Base-by-base conservation (phyloP, 1,284 basidiomycete genomes). In the Cutaneotrichosporon cutaneum region DNA sequence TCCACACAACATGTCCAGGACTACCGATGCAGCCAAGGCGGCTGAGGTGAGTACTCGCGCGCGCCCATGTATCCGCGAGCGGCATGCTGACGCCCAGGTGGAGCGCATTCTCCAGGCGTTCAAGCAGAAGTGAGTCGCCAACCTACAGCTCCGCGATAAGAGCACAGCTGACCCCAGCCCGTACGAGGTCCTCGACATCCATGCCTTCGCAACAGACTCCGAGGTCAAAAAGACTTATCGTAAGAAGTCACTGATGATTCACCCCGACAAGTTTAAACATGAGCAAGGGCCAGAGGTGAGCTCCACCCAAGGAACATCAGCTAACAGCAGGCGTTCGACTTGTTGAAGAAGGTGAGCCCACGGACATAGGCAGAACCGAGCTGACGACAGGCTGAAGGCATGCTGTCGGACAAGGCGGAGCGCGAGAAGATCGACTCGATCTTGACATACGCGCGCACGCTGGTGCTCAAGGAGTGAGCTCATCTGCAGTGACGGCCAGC, bases 191-290 rank as follows among this genome's bases (percentile, higher is more conserved):
- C 80, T 85, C 45, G 83, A 83, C 61, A 74, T 84, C 18, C 77
- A 81, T 21, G 72, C 80, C 5, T 72, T 77, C 52, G 80, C 80
- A 5, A 78, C 81, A 32, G 82, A 82, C 50, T 72, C 79, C 54
- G 81, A 82, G 36, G 81, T 85, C 69, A 83, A 83, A 68, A 82
- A 81, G 70, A 77, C 80, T 56, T 85, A 83, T 67, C 78, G 84
- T 60, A 83, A 81, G 71, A 84, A 83, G 70, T 83, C 82, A 18
- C 75, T 85, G 62, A 70, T 84, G 71, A 84, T 85, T 56, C 84
- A 85, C 69, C 84, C 84, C 16, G 84, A 85, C 73, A 85, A 84
- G 75, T 82, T 82, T 68, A 80, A 83, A 71, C 82, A 84, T 71
- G 81, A 81, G 36, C 67, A 81, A n/a, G 84, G 82, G 33, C 66